A percentile compares a stretch with the other conserved stretches of the same genome.
These are phyloP conservation scores for Amyloporia xantha DNA, from an alignment of 768 basidiomycete genomes.

Conservation along the genomic window DNA sequence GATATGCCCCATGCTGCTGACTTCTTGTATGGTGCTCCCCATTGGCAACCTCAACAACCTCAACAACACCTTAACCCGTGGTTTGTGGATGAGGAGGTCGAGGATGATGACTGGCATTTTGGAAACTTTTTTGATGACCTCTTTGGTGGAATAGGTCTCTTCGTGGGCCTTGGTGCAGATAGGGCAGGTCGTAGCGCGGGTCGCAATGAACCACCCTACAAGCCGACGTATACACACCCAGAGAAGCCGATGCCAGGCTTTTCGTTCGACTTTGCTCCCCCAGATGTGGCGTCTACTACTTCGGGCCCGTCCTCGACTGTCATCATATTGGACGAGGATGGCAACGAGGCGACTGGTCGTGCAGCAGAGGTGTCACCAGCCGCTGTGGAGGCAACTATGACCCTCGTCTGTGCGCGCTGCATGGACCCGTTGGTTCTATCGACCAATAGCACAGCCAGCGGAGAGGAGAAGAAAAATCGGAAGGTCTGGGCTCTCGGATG, in stretches of 20 bases:
- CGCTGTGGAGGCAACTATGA: constrained; percentile 29
- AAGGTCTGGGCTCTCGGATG: constrained; percentile 70
- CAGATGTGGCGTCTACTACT: constrained; percentile 18
- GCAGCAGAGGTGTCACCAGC: constrained; percentile 21
- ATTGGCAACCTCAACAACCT: no score
- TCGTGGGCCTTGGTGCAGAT: not conserved
- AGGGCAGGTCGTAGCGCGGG: not conserved
- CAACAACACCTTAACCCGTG: no score
- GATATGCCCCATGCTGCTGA: not conserved
- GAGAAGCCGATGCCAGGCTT: constrained; percentile 51
- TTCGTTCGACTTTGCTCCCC: constrained; percentile 55
- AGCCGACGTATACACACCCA: constrained; percentile 49
- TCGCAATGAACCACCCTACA: constrained; percentile 9
- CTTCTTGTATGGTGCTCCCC: not conserved
- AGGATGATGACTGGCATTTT: not conserved
- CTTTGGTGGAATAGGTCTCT: not conserved
- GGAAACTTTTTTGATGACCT: not conserved
- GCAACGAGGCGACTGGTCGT: constrained; percentile 19
- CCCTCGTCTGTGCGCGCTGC: constrained; percentile 65
- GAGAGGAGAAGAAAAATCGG: constrained; percentile 34
- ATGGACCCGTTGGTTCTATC: constrained; percentile 55
- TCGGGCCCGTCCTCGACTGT: constrained; percentile 29
- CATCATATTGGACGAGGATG: constrained; percentile 45
- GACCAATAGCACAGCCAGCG: constrained; percentile 23
- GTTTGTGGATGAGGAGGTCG: not conserved